Evolutionary conservation across 805 yeast species (phyloP).

Genomic region (Hagleromyces aurorensis): DNA sequence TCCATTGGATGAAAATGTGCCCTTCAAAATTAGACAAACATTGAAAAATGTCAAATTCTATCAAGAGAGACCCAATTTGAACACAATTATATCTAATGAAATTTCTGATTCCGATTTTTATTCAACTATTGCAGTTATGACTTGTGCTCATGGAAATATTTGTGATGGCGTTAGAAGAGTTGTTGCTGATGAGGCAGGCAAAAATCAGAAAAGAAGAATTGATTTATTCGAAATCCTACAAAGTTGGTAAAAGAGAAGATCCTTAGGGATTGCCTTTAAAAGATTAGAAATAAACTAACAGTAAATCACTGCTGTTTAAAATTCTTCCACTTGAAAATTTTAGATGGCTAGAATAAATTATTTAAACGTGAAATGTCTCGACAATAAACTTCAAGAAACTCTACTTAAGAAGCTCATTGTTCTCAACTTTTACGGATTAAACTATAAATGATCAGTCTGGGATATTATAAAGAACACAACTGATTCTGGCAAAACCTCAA

Average conservation of each 20-base stretch:
- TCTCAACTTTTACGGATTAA: no score
- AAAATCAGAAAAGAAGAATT: constrained; percentile 32
- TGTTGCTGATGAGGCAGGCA: constrained; percentile 30
- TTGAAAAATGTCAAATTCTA: constrained; percentile 33
- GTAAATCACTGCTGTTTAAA: no score
- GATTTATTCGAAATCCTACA: constrained; percentile 51
- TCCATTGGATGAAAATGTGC: background rate
- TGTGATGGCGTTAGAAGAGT: constrained; percentile 43
- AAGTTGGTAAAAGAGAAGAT: constrained; percentile 42
- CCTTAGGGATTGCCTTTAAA: no score
- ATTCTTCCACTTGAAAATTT: no score
- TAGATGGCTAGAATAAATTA: no score
- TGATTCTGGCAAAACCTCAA: no score
- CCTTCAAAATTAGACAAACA: constrained; percentile 11
- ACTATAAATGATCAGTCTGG: no score
- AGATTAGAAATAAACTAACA: no score
- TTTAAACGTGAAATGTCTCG: no score
- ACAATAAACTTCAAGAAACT: no score
- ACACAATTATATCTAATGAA: constrained; percentile 31
- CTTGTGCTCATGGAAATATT: constrained; percentile 47
- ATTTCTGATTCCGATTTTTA: constrained; percentile 31
- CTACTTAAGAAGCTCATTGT: no score
- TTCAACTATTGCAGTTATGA: constrained; percentile 38
- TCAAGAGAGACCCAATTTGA: constrained; percentile 39
- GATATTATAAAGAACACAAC: no score